Evolutionary conservation across 306 rosid species (phyloP).

Genomic region (Corylus avellana): DNA sequence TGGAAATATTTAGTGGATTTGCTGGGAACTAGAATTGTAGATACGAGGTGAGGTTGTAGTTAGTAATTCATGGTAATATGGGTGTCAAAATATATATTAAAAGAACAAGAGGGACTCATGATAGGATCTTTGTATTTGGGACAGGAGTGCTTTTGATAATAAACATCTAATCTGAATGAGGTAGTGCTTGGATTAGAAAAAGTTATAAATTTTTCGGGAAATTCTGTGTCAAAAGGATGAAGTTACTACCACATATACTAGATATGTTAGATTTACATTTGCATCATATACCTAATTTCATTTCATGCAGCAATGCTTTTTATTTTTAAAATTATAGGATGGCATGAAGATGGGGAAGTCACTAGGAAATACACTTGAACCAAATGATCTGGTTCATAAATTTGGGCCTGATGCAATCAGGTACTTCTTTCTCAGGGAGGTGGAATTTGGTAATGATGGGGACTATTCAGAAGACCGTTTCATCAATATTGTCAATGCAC

Average conservation of each 20-base stretch:
- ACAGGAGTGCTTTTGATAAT: background rate
- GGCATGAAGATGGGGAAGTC: constrained; percentile 99
- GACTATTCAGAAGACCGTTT: constrained; percentile 97
- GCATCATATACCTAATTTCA: constrained; percentile 53
- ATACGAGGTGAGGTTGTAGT: background rate
- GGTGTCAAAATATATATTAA: background rate
- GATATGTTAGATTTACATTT: background rate
- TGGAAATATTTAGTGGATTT: background rate
- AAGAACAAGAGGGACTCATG: background rate
- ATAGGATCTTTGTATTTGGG: background rate
- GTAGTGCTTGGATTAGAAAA: background rate
- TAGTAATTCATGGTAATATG: background rate
- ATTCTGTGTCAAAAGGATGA: background rate
- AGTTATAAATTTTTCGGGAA: too few relatives aligned
- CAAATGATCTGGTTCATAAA: constrained; percentile 77
- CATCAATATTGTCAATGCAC: constrained; percentile 84
- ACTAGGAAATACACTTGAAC: constrained; percentile 94
- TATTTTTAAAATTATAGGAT: constrained; percentile 80
- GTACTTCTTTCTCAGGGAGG: constrained; percentile 94
- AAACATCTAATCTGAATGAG: background rate
- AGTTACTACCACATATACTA: background rate
- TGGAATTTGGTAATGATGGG: constrained; percentile 91
- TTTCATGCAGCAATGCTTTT: constrained; percentile 73
- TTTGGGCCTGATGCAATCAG: constrained; percentile 92
- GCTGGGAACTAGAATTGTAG: background rate